Percentiles rank a stretch among this genome's conserved stretches.
Evolutionary conservation across 2,329 filamentous ascomycete genomes (phyloP).

Genomic region (Penicillium italicum): DNA sequence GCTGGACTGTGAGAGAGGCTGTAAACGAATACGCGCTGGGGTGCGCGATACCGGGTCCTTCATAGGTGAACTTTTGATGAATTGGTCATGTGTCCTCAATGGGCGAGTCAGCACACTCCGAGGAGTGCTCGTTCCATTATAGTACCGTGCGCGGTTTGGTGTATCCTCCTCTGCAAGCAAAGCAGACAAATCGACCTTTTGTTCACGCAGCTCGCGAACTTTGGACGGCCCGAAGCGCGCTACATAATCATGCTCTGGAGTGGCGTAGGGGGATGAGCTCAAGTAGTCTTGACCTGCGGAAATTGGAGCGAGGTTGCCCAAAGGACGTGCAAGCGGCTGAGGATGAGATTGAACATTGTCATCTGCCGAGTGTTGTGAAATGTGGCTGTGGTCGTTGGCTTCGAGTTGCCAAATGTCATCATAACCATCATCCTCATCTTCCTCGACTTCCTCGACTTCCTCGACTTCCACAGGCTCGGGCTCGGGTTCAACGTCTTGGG

Average conservation of each 20-base stretch:
- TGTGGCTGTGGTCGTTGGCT: slow-evolving; percentile 37
- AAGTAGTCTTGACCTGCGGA: slow-evolving; percentile 21
- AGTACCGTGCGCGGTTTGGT: slow-evolving; percentile 37
- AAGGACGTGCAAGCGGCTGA: slow-evolving; percentile 32
- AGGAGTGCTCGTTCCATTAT: slow-evolving; percentile 35
- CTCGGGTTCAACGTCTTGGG: slow-evolving; percentile 8
- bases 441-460: slow-evolving; percentile 13
- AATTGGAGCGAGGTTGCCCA: slow-evolving; percentile 28
- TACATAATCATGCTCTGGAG: slow-evolving; percentile 26
- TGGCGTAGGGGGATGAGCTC: slow-evolving; percentile 32
- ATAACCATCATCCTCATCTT: slow-evolving; percentile 36
- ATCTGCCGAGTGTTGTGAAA: slow-evolving; percentile 28
- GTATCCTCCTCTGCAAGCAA: slow-evolving; percentile 34
- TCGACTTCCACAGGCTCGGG: slow-evolving; percentile 18
- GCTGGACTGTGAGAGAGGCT: slow-evolving; percentile 27
- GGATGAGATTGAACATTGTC: slow-evolving; percentile 18
- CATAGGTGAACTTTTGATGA: slow-evolving; percentile 12
- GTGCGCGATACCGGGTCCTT: slow-evolving; percentile 18
- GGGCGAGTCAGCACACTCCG: slow-evolving; percentile 20
- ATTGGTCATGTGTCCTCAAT: slow-evolving; percentile 12
- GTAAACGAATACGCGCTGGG: slow-evolving; percentile 20
- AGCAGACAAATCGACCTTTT: slow-evolving; percentile 35
- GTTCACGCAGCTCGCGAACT: slow-evolving; percentile 33
- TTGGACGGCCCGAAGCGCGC: slow-evolving; percentile 32
- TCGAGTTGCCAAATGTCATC: slow-evolving; percentile 50